Percentiles rank a stretch among this genome's conserved stretches.
These are phyloP conservation scores for Poteriospumella lacustris DNA, from an alignment of 108 stramenopile species.

Conservation along the genomic window DNA sequence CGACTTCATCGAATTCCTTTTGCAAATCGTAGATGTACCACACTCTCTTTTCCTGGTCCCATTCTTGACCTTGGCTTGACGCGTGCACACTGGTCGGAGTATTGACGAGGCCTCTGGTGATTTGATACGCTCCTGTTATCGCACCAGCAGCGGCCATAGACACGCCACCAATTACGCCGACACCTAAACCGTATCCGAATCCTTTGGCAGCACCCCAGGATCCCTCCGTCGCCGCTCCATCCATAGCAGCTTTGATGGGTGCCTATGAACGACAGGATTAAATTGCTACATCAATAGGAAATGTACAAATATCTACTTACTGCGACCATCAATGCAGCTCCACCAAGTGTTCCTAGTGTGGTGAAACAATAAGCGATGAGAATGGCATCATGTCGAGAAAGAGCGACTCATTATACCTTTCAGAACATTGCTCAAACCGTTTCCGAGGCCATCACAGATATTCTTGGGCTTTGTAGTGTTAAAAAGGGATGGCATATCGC, in stretches of 20 bases:
- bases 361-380: background rate
- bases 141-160: background rate
- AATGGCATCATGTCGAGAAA: background rate
- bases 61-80: background rate
- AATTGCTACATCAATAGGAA: too few species aligned
- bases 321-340: background rate
- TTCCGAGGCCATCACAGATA: background rate
- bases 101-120: conserved; percentile 31
- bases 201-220: conserved; percentile 10
- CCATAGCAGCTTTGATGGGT: background rate
- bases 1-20: conserved; percentile 24
- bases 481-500: too few species aligned
- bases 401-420: background rate
- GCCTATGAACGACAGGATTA: too few species aligned
- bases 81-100: background rate
- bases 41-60: conserved; percentile 29
- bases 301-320: too few species aligned
- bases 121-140: conserved; percentile 30
- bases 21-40: conserved; percentile 34
- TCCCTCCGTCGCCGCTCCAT: background rate
- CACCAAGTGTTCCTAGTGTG: background rate
- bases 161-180: conserved; percentile 38
- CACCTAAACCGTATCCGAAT: conserved; percentile 10
- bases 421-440: background rate
- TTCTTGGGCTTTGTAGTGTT: background rate